phyloP scores from a whole-genome alignment of 495 filamentous ascomycete genomes.

The Chaetomium tenue region DNA sequence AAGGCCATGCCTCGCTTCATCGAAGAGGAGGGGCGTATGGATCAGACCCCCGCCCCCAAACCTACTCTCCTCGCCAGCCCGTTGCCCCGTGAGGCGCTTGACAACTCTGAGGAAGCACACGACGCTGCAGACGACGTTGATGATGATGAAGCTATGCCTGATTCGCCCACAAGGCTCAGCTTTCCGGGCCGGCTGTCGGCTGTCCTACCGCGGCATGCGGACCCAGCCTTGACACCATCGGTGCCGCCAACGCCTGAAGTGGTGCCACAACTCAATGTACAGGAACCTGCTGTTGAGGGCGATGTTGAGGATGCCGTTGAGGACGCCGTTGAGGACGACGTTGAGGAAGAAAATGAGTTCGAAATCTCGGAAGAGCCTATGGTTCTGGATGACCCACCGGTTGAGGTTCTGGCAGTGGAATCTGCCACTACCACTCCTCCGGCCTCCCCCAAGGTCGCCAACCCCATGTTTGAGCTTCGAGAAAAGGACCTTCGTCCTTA shows the following conservation, averaged over 20 bases:
- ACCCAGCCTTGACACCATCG: conserved; percentile 40
- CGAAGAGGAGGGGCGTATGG: conserved; percentile 17
- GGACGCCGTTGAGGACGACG: neutral
- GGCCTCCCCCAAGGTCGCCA: conserved; percentile 29
- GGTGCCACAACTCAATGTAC: neutral
- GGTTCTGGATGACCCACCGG: conserved; percentile 34
- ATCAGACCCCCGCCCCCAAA: conserved; percentile 26
- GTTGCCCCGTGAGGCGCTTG: conserved; percentile 28
- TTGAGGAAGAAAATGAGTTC: conserved; percentile 16
- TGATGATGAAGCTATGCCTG: conserved; percentile 23
- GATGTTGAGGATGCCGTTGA: neutral
- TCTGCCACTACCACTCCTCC: conserved; percentile 35
- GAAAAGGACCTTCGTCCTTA: conserved; percentile 41
- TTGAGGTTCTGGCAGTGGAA: conserved; percentile 16
- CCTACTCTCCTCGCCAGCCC: conserved; percentile 44
- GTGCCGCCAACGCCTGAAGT: conserved; percentile 23
- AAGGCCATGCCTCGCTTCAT: conserved; percentile 27
- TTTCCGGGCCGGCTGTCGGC: conserved; percentile 55
- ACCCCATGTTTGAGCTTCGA: conserved; percentile 37
- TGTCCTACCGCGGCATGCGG: conserved; percentile 49
- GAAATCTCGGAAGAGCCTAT: conserved; percentile 30
- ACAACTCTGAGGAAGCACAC: neutral
- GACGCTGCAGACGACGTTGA: conserved; percentile 11
- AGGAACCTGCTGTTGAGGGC: neutral
- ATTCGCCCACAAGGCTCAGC: conserved; percentile 37